Conservation (phyloP, 78 protist genomes). For the Dictyostelium capitatum region DNA sequence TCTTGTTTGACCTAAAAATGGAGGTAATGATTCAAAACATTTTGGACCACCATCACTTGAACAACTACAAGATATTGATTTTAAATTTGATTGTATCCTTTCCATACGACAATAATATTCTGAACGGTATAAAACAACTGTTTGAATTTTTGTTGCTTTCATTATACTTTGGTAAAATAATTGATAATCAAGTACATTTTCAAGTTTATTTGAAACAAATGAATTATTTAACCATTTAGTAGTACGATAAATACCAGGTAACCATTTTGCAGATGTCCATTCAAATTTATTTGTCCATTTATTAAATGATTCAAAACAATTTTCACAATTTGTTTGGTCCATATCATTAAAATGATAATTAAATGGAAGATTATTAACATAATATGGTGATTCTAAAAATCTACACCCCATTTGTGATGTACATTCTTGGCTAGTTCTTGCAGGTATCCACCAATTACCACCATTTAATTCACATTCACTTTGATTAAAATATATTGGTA, state of each 20-base stretch:
- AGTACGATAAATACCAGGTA: constrained; percentile 8
- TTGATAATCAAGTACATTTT: constrained; percentile 2
- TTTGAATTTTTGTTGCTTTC: background rate
- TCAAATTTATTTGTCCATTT: constrained; percentile 18
- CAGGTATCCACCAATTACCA: background rate
- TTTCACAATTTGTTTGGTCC: background rate
- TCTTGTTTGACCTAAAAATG: background rate
- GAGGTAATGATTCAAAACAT: constrained; percentile 25
- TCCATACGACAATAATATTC: background rate
- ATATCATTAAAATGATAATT: constrained; percentile 36
- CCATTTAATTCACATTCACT: no score
- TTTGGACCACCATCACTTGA: background rate
- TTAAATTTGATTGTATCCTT: constrained; percentile 14
- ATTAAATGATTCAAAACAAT: background rate
- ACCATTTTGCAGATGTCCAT: constrained; percentile 36
- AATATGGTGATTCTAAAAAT: background rate
- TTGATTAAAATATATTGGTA: no score
- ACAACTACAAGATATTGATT: constrained; percentile 40
- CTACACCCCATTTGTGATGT: constrained; percentile 7
- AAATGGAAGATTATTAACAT: constrained; percentile 6
- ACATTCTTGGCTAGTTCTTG: background rate
- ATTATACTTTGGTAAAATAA: background rate
- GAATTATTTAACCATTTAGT: background rate
- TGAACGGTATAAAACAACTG: constrained; percentile 24
- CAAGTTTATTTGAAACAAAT: background rate